Conservation (phyloP, 768 basidiomycete genomes). For the Xerocomus spinulosus region DNA sequence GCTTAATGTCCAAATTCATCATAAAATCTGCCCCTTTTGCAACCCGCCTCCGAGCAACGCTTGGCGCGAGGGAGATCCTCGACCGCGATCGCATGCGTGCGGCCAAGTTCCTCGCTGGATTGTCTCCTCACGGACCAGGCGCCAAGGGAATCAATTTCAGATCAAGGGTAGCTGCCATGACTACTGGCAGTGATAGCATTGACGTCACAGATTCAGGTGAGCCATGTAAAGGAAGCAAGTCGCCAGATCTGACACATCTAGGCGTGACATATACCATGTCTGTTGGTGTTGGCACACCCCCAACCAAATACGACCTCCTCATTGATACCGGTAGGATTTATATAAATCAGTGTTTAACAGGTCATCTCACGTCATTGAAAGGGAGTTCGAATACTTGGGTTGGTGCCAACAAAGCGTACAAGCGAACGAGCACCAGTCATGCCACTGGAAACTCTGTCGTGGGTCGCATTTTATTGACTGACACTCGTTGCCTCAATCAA, state of each 20-base stretch:
- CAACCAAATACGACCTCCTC: slow-evolving; percentile 47
- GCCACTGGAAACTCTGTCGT: slow-evolving; percentile 37
- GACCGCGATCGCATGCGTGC: slow-evolving; percentile 54
- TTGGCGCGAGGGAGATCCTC: slow-evolving; percentile 45
- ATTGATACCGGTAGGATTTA: slow-evolving; percentile 49
- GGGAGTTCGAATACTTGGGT: slow-evolving; percentile 55
- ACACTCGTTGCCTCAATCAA: neutral
- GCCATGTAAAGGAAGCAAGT: slow-evolving; percentile 1
- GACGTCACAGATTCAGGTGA: slow-evolving; percentile 54
- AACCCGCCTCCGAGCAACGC: slow-evolving; percentile 37
- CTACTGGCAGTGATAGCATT: slow-evolving; percentile 30
- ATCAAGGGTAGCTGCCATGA: slow-evolving; percentile 6
- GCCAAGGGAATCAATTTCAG: slow-evolving; percentile 20
- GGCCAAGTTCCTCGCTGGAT: slow-evolving; percentile 47
- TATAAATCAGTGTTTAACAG: neutral
- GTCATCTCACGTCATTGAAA: slow-evolving; percentile 1
- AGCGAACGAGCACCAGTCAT: slow-evolving; percentile 42
- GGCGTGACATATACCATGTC: slow-evolving; percentile 51
- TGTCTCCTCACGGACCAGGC: slow-evolving; percentile 57
- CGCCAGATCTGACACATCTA: no score
- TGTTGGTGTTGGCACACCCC: slow-evolving; percentile 50
- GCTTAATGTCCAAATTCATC: slow-evolving; percentile 35
- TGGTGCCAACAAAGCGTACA: slow-evolving; percentile 46
- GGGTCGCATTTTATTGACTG: slow-evolving; percentile 13
- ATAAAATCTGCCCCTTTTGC: slow-evolving; percentile 39